phyloP scores from a whole-genome alignment of 1,284 basidiomycete genomes.

The Apiotrichum montevideense region DNA sequence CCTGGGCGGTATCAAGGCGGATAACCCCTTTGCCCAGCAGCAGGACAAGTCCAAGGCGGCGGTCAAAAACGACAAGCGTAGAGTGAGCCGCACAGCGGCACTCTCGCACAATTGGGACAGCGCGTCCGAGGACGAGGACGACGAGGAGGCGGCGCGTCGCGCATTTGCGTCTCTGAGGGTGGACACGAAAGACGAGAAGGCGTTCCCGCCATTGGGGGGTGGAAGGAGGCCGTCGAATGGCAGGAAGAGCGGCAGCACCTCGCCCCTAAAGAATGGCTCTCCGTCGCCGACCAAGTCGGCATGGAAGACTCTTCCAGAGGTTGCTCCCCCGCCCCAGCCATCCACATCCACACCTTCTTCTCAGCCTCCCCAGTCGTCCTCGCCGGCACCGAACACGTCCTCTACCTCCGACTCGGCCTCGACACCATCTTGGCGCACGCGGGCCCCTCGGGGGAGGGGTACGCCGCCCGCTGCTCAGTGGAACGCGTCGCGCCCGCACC shows the following conservation, averaged over 20 bases:
- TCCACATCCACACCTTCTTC: neutral
- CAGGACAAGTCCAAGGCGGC: slow-evolving; percentile 50
- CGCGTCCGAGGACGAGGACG: slow-evolving; percentile 24
- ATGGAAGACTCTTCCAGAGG: neutral
- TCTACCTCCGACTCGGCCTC: neutral
- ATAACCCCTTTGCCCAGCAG: slow-evolving; percentile 25
- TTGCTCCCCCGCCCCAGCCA: neutral
- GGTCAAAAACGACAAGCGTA: slow-evolving; percentile 66
- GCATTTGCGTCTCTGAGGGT: slow-evolving; percentile 23
- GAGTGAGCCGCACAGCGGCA: neutral
- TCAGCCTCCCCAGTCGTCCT: neutral
- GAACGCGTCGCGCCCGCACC: slow-evolving; percentile 18
- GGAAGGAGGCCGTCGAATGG: neutral
- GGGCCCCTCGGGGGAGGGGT: neutral
- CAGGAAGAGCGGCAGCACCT: neutral
- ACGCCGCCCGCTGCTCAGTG: slow-evolving; percentile 2
- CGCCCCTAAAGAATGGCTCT: neutral
- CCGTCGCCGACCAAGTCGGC: slow-evolving; percentile 1
- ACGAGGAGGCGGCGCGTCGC: slow-evolving; percentile 20
- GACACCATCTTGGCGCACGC: neutral
- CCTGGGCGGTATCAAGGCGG: slow-evolving; percentile 9
- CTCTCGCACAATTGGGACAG: slow-evolving; percentile 23
- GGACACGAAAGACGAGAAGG: slow-evolving; percentile 6
- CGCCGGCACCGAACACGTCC: neutral
- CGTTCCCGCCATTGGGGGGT: slow-evolving; percentile 19